Base-by-base conservation (phyloP, 495 filamentous ascomycete genomes). In the Penicillium odoratum region DNA sequence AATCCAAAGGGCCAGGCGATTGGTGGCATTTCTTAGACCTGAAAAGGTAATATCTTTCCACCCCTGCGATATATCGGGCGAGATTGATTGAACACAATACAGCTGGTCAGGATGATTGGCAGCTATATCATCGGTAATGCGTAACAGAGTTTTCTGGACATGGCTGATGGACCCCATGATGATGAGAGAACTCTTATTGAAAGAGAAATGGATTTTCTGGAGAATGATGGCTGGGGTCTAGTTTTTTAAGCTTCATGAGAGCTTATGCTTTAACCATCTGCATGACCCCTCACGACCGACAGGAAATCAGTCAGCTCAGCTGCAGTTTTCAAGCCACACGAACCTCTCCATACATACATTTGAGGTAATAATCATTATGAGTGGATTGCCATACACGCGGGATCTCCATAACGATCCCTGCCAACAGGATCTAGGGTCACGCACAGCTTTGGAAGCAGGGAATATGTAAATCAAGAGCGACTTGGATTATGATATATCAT, bases 21-120 rank as follows among this genome's bases (percentile, higher is more conserved):
- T 82, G 47, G 85, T 64, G 18, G 81, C 82, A 53, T 77, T 74
- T 33, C 79, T 76, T 15, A 83, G 71, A 5, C 76, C 62, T n/a
- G 59, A 57, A 58, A 80, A 81, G 10, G 73, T 79, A 42, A 88
- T 60, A 8, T 65, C n/a, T 26, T 67, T 71, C 72, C 81, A 85
- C 4, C 82, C 83, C 48, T 85, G 73, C n/a, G 68, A 65, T 3
- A 77, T 66, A 40, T 81, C 57, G 5, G 68, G 61, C 0, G 74
- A 74, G 3, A 66, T 62, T 13, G 82, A 78, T 33, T 81, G 59
- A 13, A 70, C 65, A 42, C 78, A 71, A 48, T 69, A 81, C 44
- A 78, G 70, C 5, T 64, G 60, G 1, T 70, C 59, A 3, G 82
- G 81, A 0, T 72, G 68, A 28, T 28, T 64, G 5, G 42, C 34